A percentile compares a stretch with the other conserved stretches of the same genome.
Conservation (phyloP, 2,329 filamentous ascomycete genomes). For the Intubia oerlemansii region DNA sequence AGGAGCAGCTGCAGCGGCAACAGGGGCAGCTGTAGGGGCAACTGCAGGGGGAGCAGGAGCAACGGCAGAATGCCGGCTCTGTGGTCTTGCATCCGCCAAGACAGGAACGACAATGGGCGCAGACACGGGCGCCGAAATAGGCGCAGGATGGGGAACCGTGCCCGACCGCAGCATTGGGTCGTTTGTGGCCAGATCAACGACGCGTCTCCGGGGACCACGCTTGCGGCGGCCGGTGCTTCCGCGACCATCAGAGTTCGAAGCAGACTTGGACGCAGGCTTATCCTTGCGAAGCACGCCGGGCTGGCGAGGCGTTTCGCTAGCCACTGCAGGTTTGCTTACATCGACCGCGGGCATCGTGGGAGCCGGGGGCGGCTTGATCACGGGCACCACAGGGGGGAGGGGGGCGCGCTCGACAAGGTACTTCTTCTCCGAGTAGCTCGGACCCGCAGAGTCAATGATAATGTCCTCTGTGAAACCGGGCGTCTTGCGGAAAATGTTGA, state of each 20-base stretch:
- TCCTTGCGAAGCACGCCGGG: slow-evolving; percentile 37
- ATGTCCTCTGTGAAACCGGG: slow-evolving; percentile 84
- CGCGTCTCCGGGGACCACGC: slow-evolving; percentile 37
- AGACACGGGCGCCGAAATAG: no score
- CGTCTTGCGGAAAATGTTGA: slow-evolving; percentile 83
- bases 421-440: slow-evolving; percentile 69
- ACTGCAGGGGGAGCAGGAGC: no score
- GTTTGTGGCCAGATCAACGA: slow-evolving; percentile 39
- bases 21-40: no score
- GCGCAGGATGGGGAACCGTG: no score
- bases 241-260: no score
- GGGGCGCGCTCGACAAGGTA: slow-evolving; percentile 64
- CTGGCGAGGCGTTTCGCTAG: slow-evolving; percentile 29
- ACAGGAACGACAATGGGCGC: no score
- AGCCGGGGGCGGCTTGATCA: slow-evolving; percentile 43
- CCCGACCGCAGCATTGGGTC: slow-evolving; percentile 13
- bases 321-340: slow-evolving; percentile 44
- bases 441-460: slow-evolving; percentile 64
- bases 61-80: no score
- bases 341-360: slow-evolving; percentile 41
- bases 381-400: slow-evolving; percentile 53
- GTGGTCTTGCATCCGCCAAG: no score
- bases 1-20: no score
- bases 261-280: no score
- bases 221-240: no score